Conservation (phyloP, 2,329 filamentous ascomycete genomes). For the Parafenestella ontariensis region DNA sequence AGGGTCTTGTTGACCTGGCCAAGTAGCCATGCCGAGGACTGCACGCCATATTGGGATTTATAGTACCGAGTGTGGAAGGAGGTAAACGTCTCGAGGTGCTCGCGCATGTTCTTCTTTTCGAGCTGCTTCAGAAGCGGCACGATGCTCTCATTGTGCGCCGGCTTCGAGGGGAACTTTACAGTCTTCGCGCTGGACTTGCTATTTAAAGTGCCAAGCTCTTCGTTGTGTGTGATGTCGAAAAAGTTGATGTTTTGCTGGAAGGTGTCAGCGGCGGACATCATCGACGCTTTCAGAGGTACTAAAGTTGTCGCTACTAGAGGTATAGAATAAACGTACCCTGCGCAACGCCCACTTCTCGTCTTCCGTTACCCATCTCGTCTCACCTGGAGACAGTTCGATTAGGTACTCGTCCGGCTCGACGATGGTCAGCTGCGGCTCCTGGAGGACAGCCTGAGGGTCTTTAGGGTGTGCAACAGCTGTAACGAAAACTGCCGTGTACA, state of each 20-base stretch:
- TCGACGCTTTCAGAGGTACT: not conserved
- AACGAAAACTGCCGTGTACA: constrained; percentile 39
- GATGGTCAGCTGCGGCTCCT: constrained; percentile 35
- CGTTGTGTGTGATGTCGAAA: constrained; percentile 89
- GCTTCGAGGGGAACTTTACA: constrained; percentile 71
- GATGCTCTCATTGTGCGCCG: constrained; percentile 70
- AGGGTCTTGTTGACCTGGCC: constrained; percentile 76
- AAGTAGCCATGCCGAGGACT: constrained; percentile 89
- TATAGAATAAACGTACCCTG: constrained; percentile 63
- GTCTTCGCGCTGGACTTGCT: constrained; percentile 44
- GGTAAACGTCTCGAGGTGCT: constrained; percentile 79
- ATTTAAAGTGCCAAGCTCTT: constrained; percentile 64
- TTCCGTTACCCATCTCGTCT: constrained; percentile 87
- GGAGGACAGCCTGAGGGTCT: constrained; percentile 36
- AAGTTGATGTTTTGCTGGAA: constrained; percentile 80
- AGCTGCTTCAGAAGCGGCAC: constrained; percentile 71
- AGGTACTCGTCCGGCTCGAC: constrained; percentile 56
- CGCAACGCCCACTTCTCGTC: constrained; percentile 94
- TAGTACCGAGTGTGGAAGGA: constrained; percentile 85
- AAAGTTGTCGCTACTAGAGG: not conserved
- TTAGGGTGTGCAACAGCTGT: constrained; percentile 36
- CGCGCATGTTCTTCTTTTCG: constrained; percentile 76
- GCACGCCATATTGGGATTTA: constrained; percentile 76
- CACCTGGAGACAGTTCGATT: constrained; percentile 83
- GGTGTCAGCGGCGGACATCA: constrained; percentile 25